Evolutionary conservation across 2,329 filamentous ascomycete genomes (phyloP).

Genomic region (Trichoderma breve): DNA sequence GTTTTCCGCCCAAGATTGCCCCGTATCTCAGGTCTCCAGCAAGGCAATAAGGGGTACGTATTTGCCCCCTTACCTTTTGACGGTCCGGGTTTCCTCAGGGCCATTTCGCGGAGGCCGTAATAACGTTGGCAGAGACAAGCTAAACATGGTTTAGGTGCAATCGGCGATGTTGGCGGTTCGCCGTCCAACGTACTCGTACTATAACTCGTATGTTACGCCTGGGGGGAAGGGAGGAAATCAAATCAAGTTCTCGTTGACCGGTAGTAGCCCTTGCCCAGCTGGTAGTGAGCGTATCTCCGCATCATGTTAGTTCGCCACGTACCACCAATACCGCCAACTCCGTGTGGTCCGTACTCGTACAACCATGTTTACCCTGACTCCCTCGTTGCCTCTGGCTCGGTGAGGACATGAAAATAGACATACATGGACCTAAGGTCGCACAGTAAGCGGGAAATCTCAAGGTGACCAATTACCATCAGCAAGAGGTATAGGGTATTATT

Average conservation of each 20-base stretch:
- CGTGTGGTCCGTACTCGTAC: neutral
- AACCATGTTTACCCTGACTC: neutral
- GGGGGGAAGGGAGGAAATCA: neutral
- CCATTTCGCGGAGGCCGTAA: neutral
- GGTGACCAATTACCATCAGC: neutral
- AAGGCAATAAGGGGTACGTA: neutral
- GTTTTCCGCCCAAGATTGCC: neutral
- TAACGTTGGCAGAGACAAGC: neutral
- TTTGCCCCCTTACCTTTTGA: neutral
- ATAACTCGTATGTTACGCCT: neutral
- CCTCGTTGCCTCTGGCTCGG: conserved; percentile 1
- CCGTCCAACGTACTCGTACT: neutral
- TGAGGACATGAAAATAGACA: neutral
- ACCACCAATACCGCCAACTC: neutral
- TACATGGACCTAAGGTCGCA: neutral
- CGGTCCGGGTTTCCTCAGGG: neutral
- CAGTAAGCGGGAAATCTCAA: neutral
- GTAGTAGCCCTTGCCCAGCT: neutral
- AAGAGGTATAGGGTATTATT: neutral
- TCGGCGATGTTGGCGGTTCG: neutral
- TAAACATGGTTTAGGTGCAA: neutral
- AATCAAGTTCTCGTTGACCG: neutral
- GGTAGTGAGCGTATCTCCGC: neutral
- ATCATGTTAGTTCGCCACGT: neutral
- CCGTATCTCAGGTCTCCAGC: conserved; percentile 8